phyloP scores from a whole-genome alignment of 2,329 filamentous ascomycete species.

The Lachnellula willkommii region DNA sequence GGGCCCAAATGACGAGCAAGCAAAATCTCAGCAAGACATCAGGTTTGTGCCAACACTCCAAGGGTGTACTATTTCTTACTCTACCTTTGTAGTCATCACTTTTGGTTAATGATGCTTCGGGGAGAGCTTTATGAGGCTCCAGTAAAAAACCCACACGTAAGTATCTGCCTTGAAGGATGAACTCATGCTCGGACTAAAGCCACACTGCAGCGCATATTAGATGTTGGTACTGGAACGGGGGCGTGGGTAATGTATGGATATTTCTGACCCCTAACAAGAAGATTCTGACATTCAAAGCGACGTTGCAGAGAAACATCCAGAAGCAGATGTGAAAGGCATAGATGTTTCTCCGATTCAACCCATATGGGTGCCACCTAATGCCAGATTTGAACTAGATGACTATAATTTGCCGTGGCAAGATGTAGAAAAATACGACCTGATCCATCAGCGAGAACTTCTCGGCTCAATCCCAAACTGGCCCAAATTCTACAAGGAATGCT shows the following conservation, averaged over 20 bases:
- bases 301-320: constrained; percentile 44
- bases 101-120: constrained; percentile 35
- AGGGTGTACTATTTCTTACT: background rate
- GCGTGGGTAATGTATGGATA: constrained; percentile 15
- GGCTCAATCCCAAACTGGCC: constrained; percentile 14
- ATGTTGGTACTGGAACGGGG: constrained; percentile 20
- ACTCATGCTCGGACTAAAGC: background rate
- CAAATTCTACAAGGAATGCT: constrained; percentile 11
- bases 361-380: constrained; percentile 52
- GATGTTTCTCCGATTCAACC: constrained; percentile 55
- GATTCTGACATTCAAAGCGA: constrained; percentile 6
- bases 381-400: constrained; percentile 60
- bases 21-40: constrained; percentile 18
- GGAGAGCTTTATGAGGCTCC: constrained; percentile 38
- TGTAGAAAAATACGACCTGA: constrained; percentile 29
- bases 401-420: constrained; percentile 39
- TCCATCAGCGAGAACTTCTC: constrained; percentile 24
- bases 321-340: constrained; percentile 45
- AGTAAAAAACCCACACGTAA: constrained; percentile 32
- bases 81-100: constrained; percentile 29
- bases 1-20: constrained; percentile 19
- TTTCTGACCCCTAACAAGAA: background rate
- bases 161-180: background rate
- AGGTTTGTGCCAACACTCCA: constrained; percentile 1
- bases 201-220: constrained; percentile 13